These are phyloP conservation scores for Collybia sordida DNA, from an alignment of 768 basidiomycete species.

Conservation along the genomic window DNA sequence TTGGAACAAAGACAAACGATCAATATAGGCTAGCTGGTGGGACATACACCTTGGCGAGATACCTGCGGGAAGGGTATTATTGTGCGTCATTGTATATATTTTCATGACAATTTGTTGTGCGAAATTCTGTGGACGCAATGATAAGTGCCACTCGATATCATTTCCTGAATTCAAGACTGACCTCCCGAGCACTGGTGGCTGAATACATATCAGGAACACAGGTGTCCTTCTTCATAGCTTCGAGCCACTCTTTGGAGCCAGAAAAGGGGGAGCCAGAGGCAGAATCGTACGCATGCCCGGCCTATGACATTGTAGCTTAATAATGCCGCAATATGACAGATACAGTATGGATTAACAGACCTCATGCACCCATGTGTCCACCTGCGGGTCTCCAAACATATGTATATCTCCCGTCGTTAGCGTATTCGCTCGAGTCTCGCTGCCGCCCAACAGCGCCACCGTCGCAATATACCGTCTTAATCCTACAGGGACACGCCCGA, in stretches of 20 bases:
- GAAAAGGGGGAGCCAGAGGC: slow-evolving; percentile 17
- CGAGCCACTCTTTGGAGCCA: slow-evolving; percentile 16
- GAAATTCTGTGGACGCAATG: slow-evolving; percentile 20
- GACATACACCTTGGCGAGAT: slow-evolving; percentile 26
- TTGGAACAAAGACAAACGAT: slow-evolving; percentile 20
- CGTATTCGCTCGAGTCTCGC: slow-evolving; percentile 24
- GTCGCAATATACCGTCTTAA: slow-evolving; percentile 26
- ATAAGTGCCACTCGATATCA: neutral
- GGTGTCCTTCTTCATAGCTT: slow-evolving; percentile 20
- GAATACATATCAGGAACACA: slow-evolving; percentile 31
- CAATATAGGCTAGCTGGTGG: slow-evolving; percentile 24
- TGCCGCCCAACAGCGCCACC: slow-evolving; percentile 17
- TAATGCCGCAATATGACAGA: neutral
- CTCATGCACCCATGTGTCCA: slow-evolving; percentile 31
- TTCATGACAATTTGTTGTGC: slow-evolving; percentile 28
- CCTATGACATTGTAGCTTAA: slow-evolving; percentile 11
- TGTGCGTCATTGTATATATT: slow-evolving; percentile 21
- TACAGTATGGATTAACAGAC: slow-evolving; percentile 11
- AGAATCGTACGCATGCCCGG: slow-evolving; percentile 31
- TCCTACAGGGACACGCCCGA: slow-evolving; percentile 29
- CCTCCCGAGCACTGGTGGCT: slow-evolving; percentile 23
- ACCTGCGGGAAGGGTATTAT: slow-evolving; percentile 19
- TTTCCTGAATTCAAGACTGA: slow-evolving; percentile 7
- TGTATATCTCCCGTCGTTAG: slow-evolving; percentile 30
- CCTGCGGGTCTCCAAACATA: slow-evolving; percentile 23